Evolutionary conservation across 345 rosid genomes (phyloP).

Genomic region (Salix exigua): DNA sequence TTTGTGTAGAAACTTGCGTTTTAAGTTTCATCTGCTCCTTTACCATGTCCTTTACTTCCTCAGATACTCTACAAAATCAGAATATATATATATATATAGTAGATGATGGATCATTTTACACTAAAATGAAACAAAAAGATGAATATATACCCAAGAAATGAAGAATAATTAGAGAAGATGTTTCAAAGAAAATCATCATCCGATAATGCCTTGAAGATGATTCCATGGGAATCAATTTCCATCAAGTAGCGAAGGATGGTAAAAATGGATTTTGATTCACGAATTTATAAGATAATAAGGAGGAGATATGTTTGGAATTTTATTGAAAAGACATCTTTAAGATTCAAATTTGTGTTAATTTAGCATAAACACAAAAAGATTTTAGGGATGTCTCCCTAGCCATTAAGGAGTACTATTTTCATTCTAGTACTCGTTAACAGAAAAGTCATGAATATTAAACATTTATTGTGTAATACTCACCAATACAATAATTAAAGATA

Average conservation of each 20-base stretch:
- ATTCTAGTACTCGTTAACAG: no score
- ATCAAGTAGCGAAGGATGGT: not conserved
- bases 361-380: no score
- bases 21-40: conserved; percentile 41
- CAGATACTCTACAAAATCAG: conserved; percentile 38
- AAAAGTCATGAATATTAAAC: no score
- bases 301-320: not conserved
- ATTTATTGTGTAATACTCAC: no score
- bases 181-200: conserved; percentile 53
- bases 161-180: conserved; percentile 37
- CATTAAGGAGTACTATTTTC: no score
- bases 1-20: conserved; percentile 41
- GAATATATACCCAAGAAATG: conserved; percentile 45
- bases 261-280: not conserved
- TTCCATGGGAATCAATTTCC: conserved; percentile 30
- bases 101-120: no score
- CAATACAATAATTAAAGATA: no score
- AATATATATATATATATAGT: no score
- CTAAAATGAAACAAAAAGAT: not conserved
- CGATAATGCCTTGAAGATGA: conserved; percentile 40
- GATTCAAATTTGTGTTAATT: no score
- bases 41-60: conserved; percentile 41
- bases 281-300: not conserved
- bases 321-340: no score
- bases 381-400: no score